Percentiles rank a stretch among this genome's conserved stretches.
Conservation (phyloP, 2,329 filamentous ascomycete genomes). For the Endoconidiophora polonica region DNA sequence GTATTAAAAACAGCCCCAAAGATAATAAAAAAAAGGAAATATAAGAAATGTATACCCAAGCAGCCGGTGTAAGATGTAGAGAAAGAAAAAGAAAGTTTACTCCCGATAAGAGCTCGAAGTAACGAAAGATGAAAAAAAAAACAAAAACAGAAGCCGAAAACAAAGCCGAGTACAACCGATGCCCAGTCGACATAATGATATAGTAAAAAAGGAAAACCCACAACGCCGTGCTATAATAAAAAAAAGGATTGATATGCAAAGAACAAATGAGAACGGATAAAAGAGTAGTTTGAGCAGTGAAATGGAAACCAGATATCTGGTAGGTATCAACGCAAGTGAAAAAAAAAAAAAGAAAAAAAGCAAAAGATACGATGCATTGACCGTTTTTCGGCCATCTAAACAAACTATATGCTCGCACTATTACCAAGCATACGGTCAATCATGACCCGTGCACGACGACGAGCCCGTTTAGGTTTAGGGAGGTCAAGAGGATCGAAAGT, state of each 20-base stretch:
- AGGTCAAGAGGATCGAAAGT: conserved; percentile 33
- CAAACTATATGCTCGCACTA: conserved; percentile 20
- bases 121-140: too few relatives aligned
- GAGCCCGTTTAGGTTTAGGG: conserved; percentile 32
- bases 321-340: too few relatives aligned
- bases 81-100: too few relatives aligned
- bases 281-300: conserved; percentile 8
- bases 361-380: too few relatives aligned
- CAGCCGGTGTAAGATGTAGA: too few relatives aligned
- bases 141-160: background rate
- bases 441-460: conserved; percentile 29
- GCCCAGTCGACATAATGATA: background rate
- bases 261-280: conserved; percentile 14
- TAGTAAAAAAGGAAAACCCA: background rate
- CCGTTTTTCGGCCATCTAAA: too few relatives aligned
- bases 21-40: background rate
- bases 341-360: too few relatives aligned
- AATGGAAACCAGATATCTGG: background rate
- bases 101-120: too few relatives aligned
- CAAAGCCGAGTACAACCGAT: background rate
- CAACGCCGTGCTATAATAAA: conserved; percentile 2
- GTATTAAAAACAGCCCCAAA: background rate
- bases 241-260: conserved; percentile 13
- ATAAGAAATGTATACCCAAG: too few relatives aligned
- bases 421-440: conserved; percentile 37